A percentile compares a stretch with the other conserved stretches of the same genome.
Evolutionary conservation across 1,139 yeast species (phyloP).

Genomic region (Taphrina deformans): DNA sequence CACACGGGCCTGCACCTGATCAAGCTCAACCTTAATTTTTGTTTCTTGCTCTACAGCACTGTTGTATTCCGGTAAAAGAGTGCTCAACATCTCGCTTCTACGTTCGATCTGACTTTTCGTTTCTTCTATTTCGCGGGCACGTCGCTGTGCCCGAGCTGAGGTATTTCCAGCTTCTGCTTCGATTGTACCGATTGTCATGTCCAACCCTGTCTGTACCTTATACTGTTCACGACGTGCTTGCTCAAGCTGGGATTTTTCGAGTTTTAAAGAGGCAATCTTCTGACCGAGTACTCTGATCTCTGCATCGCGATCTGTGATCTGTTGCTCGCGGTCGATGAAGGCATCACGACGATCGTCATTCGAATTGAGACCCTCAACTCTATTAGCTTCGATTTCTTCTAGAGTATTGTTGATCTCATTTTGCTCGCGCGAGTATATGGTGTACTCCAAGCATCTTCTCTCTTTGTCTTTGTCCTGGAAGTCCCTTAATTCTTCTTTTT

Average conservation of each 20-base stretch:
- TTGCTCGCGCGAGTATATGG: slow-evolving; percentile 74
- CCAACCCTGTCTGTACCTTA: slow-evolving; percentile 41
- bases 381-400: slow-evolving; percentile 61
- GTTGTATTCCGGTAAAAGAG: slow-evolving; percentile 50
- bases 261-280: slow-evolving; percentile 44
- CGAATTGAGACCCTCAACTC: slow-evolving; percentile 54
- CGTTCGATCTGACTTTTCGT: slow-evolving; percentile 35
- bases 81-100: slow-evolving; percentile 37
- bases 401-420: slow-evolving; percentile 61
- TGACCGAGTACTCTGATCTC: slow-evolving; percentile 51
- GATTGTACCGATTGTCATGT: slow-evolving; percentile 44
- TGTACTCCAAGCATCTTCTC: slow-evolving; percentile 72
- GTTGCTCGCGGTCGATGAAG: slow-evolving; percentile 54
- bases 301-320: slow-evolving; percentile 52
- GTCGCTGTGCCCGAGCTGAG: slow-evolving; percentile 27
- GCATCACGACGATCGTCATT: slow-evolving; percentile 52
- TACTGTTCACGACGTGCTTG: slow-evolving; percentile 53
- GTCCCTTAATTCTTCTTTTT: slow-evolving; percentile 69
- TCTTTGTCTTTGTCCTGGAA: slow-evolving; percentile 68
- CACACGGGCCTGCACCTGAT: slow-evolving; percentile 56
- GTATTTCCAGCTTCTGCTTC: slow-evolving; percentile 40
- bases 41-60: slow-evolving; percentile 51
- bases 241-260: slow-evolving; percentile 53
- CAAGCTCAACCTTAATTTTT: slow-evolving; percentile 46
- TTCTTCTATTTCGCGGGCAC: slow-evolving; percentile 35